A percentile compares a stretch with the other conserved stretches of the same genome.
Evolutionary conservation across 352 stramenopile genomes (phyloP).

Genomic region (Pythium plurisporium): DNA sequence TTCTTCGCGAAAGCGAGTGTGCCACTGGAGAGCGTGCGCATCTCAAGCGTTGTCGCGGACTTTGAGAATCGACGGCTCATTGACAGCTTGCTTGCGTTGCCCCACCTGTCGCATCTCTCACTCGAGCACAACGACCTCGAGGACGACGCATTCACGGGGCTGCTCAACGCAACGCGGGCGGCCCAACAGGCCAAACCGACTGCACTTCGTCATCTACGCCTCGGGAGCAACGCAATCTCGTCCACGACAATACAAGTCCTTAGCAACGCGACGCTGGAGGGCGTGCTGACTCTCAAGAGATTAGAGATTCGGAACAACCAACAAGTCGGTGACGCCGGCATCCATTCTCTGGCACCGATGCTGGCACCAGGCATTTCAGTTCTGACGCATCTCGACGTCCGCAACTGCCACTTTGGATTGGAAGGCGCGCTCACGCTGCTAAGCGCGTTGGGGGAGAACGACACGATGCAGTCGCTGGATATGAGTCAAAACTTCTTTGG

Average conservation of each 20-base stretch:
- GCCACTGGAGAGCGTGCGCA: conserved; percentile 38
- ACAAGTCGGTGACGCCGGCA: conserved; percentile 52
- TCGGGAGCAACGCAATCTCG: conserved; percentile 62
- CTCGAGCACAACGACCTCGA: conserved; percentile 79
- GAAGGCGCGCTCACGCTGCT: conserved; percentile 58
- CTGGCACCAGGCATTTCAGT: conserved; percentile 21
- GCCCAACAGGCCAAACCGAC: conserved; percentile 17
- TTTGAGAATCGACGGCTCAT: conserved; percentile 54
- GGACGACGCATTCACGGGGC: conserved; percentile 45
- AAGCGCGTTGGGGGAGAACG: conserved; percentile 48
- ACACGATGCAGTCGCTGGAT: conserved; percentile 50
- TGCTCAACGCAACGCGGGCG: not conserved
- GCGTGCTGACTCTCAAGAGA: conserved; percentile 38
- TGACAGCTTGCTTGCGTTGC: conserved; percentile 29
- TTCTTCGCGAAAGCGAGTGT: conserved; percentile 30
- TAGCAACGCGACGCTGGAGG: conserved; percentile 40
- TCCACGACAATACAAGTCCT: conserved; percentile 40
- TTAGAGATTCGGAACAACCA: conserved; percentile 69
- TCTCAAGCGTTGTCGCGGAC: conserved; percentile 58
- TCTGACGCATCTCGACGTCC: conserved; percentile 60
- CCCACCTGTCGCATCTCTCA: conserved; percentile 41
- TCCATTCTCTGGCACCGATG: conserved; percentile 64
- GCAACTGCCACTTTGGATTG: conserved; percentile 61
- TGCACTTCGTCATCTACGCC: conserved; percentile 38
- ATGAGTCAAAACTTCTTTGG: conserved; percentile 76